phyloP scores from a whole-genome alignment of 768 basidiomycete genomes.

The Leccinellum luteum region DNA sequence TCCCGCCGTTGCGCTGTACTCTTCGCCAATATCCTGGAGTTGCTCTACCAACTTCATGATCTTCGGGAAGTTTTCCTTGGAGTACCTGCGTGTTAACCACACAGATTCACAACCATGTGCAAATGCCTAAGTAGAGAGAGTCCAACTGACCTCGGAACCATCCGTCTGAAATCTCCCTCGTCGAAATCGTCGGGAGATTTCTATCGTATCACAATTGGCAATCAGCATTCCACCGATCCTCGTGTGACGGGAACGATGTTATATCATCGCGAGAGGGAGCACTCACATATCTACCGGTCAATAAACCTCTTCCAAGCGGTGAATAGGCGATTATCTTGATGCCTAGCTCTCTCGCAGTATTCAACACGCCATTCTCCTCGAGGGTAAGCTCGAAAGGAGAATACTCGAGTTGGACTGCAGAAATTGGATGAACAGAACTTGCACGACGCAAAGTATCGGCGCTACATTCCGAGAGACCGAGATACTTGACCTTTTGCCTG shows the following conservation, averaged over 20 bases:
- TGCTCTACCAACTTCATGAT: constrained; percentile 38
- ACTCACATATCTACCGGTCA: constrained; percentile 45
- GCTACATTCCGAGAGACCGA: constrained; percentile 55
- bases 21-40: constrained; percentile 32
- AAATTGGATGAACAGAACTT: constrained; percentile 47
- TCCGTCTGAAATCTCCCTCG: constrained; percentile 23
- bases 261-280: neutral
- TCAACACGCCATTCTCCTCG: constrained; percentile 42
- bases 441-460: constrained; percentile 48
- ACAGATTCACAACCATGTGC: neutral
- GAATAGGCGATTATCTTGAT: constrained; percentile 50
- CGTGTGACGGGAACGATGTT: neutral
- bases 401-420: constrained; percentile 51
- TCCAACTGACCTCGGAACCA: constrained; percentile 24
- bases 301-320: constrained; percentile 51
- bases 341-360: constrained; percentile 47
- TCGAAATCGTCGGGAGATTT: constrained; percentile 35
- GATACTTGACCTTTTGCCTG: constrained; percentile 41
- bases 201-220: constrained; percentile 10
- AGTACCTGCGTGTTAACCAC: constrained; percentile 21
- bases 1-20: constrained; percentile 35
- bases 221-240: neutral
- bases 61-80: constrained; percentile 44
- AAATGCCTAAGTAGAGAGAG: constrained; percentile 10
- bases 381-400: constrained; percentile 49